phyloP scores from a whole-genome alignment of 768 basidiomycete genomes.

The Podaxis rugospora region DNA sequence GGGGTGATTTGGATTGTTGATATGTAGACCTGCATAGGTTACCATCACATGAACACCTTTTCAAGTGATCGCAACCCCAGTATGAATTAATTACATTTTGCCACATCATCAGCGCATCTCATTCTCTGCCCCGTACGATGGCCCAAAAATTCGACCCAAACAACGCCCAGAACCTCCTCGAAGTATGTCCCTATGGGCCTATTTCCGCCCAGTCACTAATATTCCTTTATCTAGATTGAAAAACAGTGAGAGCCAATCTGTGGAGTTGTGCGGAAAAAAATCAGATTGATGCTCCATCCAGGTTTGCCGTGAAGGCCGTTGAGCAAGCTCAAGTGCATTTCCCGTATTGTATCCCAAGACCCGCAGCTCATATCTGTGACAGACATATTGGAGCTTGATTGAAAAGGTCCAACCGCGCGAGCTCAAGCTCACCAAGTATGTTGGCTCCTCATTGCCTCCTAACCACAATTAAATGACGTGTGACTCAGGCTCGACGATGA shows the following conservation, averaged over 20 bases:
- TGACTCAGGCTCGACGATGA: conserved; percentile 77
- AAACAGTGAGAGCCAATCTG: conserved; percentile 70
- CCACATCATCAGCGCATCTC: conserved; percentile 16
- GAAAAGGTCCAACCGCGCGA: conserved; percentile 73
- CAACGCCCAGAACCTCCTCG: conserved; percentile 86
- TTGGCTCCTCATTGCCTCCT: conserved; percentile 3
- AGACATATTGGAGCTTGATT: conserved; percentile 96
- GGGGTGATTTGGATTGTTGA: conserved; percentile 6
- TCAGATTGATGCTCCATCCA: conserved; percentile 20
- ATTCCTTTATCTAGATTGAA: conserved; percentile 65
- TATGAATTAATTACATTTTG: conserved; percentile 6
- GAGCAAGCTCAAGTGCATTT: conserved; percentile 86
- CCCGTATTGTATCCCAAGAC: neutral
- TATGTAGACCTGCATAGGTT: conserved; percentile 9
- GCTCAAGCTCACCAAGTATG: conserved; percentile 80
- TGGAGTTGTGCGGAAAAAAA: neutral
- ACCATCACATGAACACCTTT: conserved; percentile 11
- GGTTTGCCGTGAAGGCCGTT: conserved; percentile 92
- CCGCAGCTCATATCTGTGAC: conserved; percentile 1
- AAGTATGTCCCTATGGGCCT: conserved; percentile 47
- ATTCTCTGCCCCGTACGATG: conserved; percentile 25
- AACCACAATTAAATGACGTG: neutral
- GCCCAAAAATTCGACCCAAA: conserved; percentile 75
- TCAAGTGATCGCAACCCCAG: neutral
- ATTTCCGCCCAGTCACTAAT: neutral